Evolutionary conservation across 192 early-diverging fungal species (phyloP).

Genomic region (Coemansia furcata): DNA sequence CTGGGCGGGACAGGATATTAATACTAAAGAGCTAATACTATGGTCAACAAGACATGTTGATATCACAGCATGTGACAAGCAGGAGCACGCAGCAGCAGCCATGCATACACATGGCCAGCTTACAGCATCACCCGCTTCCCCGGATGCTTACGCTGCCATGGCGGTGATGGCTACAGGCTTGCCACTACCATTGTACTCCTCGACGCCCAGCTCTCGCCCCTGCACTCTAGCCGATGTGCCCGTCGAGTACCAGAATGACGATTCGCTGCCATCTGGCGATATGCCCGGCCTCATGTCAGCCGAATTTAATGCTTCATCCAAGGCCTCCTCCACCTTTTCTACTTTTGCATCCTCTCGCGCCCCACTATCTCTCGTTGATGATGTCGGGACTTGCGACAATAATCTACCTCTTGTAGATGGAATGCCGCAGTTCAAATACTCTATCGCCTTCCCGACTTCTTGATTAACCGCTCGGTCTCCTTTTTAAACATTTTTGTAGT

Average conservation of each 20-base stretch:
- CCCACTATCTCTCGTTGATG: neutral
- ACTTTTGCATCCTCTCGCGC: constrained; percentile 9
- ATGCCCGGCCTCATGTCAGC: constrained; percentile 11
- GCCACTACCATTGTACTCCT: neutral
- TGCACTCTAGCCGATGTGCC: neutral
- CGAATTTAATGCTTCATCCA: constrained; percentile 2
- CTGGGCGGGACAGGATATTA: too few species aligned
- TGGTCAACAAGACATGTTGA: too few species aligned
- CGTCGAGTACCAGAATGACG: neutral
- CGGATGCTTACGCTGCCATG: neutral
- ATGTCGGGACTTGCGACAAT: neutral
- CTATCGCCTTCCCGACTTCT: constrained; percentile 36
- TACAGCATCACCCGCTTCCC: neutral
- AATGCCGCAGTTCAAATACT: constrained; percentile 20
- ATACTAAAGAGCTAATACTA: too few species aligned
- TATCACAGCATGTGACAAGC: too few species aligned
- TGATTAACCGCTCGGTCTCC: neutral
- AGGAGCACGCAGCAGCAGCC: neutral
- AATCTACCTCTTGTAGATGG: too few species aligned
- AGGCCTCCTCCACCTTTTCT: constrained; percentile 18
- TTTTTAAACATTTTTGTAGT: neutral
- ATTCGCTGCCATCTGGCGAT: neutral
- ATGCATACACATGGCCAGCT: neutral
- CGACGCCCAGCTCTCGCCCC: neutral
- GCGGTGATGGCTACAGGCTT: neutral